Evolutionary conservation across 2,329 filamentous ascomycete genomes (phyloP).

Genomic region (Epichloe amarillans): DNA sequence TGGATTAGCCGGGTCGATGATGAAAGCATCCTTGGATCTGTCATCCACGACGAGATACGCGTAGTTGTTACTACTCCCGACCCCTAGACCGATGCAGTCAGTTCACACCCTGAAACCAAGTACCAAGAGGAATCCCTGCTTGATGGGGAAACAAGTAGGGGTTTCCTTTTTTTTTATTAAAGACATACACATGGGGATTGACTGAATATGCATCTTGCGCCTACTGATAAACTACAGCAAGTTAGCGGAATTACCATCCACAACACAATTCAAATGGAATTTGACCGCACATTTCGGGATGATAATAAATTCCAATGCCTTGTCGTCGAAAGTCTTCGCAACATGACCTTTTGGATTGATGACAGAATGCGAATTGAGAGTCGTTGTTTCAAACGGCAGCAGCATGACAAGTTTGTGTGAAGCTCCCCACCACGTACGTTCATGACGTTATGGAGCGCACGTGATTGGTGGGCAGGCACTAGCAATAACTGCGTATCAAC

Average conservation of each 20-base stretch:
- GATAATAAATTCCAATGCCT: not conserved
- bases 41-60: slow-evolving; percentile 72
- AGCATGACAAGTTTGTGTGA: not conserved
- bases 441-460: not conserved
- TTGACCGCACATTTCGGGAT: not conserved
- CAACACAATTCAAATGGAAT: not conserved
- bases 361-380: not conserved
- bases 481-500: not conserved
- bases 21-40: slow-evolving; percentile 61
- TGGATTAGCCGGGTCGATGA: slow-evolving; percentile 71
- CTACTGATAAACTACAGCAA: slow-evolving; percentile 5
- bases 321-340: not conserved
- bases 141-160: not conserved
- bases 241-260: not conserved
- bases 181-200: slow-evolving; percentile 75
- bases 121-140: not conserved
- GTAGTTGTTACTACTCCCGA: slow-evolving; percentile 69
- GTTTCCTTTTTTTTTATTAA: not conserved
- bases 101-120: not conserved
- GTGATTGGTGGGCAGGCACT: not conserved
- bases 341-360: not conserved
- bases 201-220: slow-evolving; percentile 64
- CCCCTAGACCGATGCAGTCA: slow-evolving; percentile 39
- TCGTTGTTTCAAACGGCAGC: not conserved
- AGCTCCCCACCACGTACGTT: not conserved